Evolutionary conservation across 768 basidiomycete species (phyloP).

Genomic region (Suillus variegatus): DNA sequence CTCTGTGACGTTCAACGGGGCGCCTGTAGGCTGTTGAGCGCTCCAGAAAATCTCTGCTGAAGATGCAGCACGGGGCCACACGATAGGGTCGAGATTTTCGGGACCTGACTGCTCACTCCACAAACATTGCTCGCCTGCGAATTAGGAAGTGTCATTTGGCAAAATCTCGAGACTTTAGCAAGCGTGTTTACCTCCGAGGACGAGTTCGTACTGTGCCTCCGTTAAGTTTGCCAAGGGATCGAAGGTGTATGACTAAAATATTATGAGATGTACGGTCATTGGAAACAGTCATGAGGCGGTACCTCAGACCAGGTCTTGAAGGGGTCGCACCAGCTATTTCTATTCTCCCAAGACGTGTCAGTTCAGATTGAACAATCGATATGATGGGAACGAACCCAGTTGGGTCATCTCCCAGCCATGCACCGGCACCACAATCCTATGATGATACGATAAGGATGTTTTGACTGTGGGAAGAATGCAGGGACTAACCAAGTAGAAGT

Average conservation of each 20-base stretch:
- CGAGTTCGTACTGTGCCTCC: slow-evolving; percentile 33
- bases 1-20: slow-evolving; percentile 33
- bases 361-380: background rate
- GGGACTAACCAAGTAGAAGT: slow-evolving; percentile 48
- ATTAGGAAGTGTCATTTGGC: slow-evolving; percentile 7
- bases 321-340: slow-evolving; percentile 50
- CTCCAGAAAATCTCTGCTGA: slow-evolving; percentile 60
- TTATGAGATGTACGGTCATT: slow-evolving; percentile 8
- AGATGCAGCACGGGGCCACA: slow-evolving; percentile 51
- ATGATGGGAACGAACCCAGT: slow-evolving; percentile 24
- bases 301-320: slow-evolving; percentile 55
- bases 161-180: background rate
- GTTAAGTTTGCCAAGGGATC: slow-evolving; percentile 49
- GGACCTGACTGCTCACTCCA: slow-evolving; percentile 51
- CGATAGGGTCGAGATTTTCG: slow-evolving; percentile 42
- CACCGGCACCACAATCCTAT: slow-evolving; percentile 50
- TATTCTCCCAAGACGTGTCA: slow-evolving; percentile 12
- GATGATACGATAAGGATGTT: slow-evolving; percentile 1
- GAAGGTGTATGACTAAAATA: slow-evolving; percentile 46
- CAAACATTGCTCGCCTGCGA: slow-evolving; percentile 38
- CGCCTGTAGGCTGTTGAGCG: slow-evolving; percentile 37
- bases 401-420: slow-evolving; percentile 41
- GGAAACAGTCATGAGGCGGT: slow-evolving; percentile 10
- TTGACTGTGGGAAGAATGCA: background rate
- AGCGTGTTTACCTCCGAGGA: slow-evolving; percentile 36